A percentile compares a stretch with the other conserved stretches of the same genome.
These are phyloP conservation scores for Neonectria neomacrospora DNA, from an alignment of 2,329 filamentous ascomycete species.

Conservation along the genomic window DNA sequence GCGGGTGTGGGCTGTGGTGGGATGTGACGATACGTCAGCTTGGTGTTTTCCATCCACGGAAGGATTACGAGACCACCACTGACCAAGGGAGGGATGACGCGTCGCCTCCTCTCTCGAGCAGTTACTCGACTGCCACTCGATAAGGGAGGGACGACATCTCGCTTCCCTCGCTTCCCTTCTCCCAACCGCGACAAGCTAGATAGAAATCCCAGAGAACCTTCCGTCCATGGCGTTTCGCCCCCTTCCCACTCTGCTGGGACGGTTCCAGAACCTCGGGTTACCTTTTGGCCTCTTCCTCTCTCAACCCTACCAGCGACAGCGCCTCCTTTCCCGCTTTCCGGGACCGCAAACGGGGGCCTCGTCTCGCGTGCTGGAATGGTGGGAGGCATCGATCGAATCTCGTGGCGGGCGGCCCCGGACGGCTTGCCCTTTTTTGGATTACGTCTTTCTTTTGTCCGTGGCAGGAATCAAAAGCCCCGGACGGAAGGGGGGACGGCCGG, in stretches of 20 bases:
- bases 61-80: too few relatives aligned
- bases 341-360: constrained; percentile 16
- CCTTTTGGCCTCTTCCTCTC: background rate
- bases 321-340: constrained; percentile 13
- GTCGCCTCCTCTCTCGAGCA: too few relatives aligned
- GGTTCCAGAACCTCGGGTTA: constrained; percentile 8
- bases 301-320: background rate
- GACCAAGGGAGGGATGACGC: too few relatives aligned
- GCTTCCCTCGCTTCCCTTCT: background rate
- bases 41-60: constrained; percentile 2
- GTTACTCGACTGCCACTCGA: background rate
- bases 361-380: constrained; percentile 25
- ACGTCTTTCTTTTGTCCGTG: background rate
- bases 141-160: background rate
- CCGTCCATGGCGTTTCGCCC: constrained; percentile 11
- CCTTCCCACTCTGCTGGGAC: constrained; percentile 14
- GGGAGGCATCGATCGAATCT: background rate
- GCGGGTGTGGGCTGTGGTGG: background rate
- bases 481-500: background rate
- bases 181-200: background rate
- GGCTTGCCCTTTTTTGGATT: background rate
- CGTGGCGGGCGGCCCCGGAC: too few relatives aligned
- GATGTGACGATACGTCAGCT: constrained; percentile 1
- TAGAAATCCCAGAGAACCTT: background rate
- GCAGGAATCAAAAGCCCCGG: background rate